A percentile compares a stretch with the other conserved stretches of the same genome.
Evolutionary conservation across 495 filamentous ascomycete genomes (phyloP).

Genomic region (Zalerion maritima): DNA sequence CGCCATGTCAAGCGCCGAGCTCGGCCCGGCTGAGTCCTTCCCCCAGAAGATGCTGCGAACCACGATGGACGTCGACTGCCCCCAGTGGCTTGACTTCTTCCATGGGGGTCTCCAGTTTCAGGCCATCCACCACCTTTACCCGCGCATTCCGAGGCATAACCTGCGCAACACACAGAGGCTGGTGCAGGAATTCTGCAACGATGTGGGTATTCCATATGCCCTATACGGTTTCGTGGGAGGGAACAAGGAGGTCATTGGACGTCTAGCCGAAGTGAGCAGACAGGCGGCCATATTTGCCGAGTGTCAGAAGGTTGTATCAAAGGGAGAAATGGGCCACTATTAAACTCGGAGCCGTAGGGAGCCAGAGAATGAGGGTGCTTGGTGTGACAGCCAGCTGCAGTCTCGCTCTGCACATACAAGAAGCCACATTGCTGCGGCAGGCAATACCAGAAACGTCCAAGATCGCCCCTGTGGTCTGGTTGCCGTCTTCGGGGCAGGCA

Average conservation of each 20-base stretch:
- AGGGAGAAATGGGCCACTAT: too few relatives aligned
- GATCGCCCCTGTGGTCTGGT: too few relatives aligned
- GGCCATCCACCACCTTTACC: constrained; percentile 87
- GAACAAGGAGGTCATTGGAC: constrained; percentile 75
- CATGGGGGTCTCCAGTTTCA: constrained; percentile 96
- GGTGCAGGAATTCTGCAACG: constrained; percentile 77
- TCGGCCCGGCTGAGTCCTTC: constrained; percentile 79
- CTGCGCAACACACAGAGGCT: constrained; percentile 68
- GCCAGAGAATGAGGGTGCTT: too few relatives aligned
- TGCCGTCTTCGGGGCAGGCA: too few relatives aligned
- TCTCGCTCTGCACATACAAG: too few relatives aligned
- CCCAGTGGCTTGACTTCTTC: constrained; percentile 89
- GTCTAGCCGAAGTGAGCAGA: constrained; percentile 70
- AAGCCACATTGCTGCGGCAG: too few relatives aligned
- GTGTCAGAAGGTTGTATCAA: constrained; percentile 52
- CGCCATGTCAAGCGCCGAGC: constrained; percentile 87
- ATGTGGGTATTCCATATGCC: constrained; percentile 87
- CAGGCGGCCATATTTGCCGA: constrained; percentile 79
- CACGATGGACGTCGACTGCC: constrained; percentile 96
- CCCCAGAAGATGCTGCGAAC: constrained; percentile 94
- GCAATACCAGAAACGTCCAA: too few relatives aligned
- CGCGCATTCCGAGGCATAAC: constrained; percentile 91
- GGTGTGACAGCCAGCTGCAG: too few relatives aligned
- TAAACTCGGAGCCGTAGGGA: too few relatives aligned
- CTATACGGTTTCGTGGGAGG: constrained; percentile 88